Evolutionary conservation across 2,329 filamentous ascomycete species (phyloP).

Genomic region (Fusarium secorum): DNA sequence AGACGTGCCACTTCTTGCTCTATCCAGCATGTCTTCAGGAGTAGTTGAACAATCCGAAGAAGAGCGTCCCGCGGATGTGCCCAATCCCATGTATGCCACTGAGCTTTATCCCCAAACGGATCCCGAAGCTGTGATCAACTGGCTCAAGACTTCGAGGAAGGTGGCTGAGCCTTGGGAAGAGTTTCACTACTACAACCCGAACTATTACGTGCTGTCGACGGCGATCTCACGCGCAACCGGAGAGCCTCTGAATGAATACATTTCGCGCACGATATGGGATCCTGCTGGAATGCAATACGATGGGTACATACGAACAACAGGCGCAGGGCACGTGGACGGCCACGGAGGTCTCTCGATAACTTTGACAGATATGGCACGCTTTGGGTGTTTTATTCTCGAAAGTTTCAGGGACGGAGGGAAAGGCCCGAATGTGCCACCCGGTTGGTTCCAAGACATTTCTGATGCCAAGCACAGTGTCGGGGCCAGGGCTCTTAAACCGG

Average conservation of each 20-base stretch:
- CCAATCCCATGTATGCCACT: slow-evolving; percentile 30
- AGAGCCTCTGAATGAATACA: slow-evolving; percentile 18
- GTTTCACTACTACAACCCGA: slow-evolving; percentile 35
- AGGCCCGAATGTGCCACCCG: slow-evolving; percentile 5
- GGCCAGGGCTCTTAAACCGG: slow-evolving; percentile 3
- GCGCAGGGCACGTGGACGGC: slow-evolving; percentile 23
- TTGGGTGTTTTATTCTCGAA: slow-evolving; percentile 27
- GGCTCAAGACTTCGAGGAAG: slow-evolving; percentile 23
- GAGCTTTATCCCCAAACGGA: slow-evolving; percentile 25
- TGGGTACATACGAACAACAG: slow-evolving; percentile 27
- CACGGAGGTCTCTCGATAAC: slow-evolving; percentile 22
- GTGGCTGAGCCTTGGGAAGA: slow-evolving; percentile 31
- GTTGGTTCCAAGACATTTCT: slow-evolving; percentile 25
- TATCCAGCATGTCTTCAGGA: slow-evolving; percentile 27
- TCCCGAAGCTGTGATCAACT: slow-evolving; percentile 15
- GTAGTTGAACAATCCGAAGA: slow-evolving; percentile 26
- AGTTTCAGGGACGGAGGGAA: neutral
- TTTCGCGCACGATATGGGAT: slow-evolving; percentile 27
- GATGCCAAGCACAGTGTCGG: slow-evolving; percentile 17
- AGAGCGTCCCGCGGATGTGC: slow-evolving; percentile 16
- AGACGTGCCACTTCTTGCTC: slow-evolving; percentile 23
- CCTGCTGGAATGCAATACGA: slow-evolving; percentile 33
- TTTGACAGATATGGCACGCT: slow-evolving; percentile 24
- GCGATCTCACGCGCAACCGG: slow-evolving; percentile 23
- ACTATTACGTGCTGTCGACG: slow-evolving; percentile 24